Evolutionary conservation across 2,329 filamentous ascomycete species (phyloP).

Genomic region (Diaporthe batatas): DNA sequence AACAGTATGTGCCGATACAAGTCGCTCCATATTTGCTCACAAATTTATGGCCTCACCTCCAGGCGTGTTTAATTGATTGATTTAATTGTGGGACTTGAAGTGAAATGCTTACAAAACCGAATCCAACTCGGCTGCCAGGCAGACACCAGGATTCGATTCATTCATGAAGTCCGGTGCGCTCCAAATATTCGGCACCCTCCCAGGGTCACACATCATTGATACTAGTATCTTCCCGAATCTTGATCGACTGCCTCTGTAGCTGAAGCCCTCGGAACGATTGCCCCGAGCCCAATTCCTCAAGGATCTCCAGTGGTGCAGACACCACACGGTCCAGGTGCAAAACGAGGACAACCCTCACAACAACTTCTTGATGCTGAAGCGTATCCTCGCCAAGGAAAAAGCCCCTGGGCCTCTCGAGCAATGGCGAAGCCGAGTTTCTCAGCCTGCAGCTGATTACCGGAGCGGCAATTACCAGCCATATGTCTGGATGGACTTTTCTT

Average conservation of each 20-base stretch:
- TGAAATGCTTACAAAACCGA: background rate
- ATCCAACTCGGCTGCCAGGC: conserved; percentile 17
- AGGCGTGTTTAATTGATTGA: background rate
- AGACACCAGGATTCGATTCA: conserved; percentile 6
- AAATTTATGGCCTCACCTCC: background rate
- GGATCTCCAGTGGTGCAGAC: conserved; percentile 17
- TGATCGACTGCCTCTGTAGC: background rate
- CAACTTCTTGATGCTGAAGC: conserved; percentile 13
- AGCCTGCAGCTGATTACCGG: conserved; percentile 11
- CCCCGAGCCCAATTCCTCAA: background rate
- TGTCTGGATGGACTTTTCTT: conserved; percentile 50
- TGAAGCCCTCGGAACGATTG: conserved; percentile 7
- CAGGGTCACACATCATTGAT: conserved; percentile 16
- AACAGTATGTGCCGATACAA: background rate
- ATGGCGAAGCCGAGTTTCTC: conserved; percentile 11
- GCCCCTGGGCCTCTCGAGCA: conserved; percentile 3
- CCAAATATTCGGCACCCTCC: conserved; percentile 16
- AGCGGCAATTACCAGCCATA: conserved; percentile 9
- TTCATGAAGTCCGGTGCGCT: conserved; percentile 14
- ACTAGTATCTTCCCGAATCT: background rate
- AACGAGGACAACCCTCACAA: conserved; percentile 18
- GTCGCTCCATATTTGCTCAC: background rate
- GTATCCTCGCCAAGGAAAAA: conserved; percentile 10
- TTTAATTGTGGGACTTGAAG: no score
- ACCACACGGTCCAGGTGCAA: conserved; percentile 16